These are phyloP conservation scores for Astrothelium macrocarpum DNA, from an alignment of 495 filamentous ascomycete species.

Conservation along the genomic window DNA sequence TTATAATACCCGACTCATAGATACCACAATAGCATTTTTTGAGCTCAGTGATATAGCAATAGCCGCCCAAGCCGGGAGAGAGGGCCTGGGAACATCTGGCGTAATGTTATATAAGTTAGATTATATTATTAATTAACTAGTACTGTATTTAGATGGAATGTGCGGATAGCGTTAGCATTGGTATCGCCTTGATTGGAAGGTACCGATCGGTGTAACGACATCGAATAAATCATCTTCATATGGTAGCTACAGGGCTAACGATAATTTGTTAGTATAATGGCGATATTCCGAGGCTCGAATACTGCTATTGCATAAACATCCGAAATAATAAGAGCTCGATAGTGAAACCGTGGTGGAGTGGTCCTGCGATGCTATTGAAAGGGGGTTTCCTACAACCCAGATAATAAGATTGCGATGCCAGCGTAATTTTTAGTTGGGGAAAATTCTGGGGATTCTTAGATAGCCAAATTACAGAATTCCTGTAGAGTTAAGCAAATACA, in stretches of 20 bases:
- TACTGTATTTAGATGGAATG: not conserved
- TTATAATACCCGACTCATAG: too few species aligned
- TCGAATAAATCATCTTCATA: not conserved
- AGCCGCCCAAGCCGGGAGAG: too few species aligned
- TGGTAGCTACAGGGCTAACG: not conserved
- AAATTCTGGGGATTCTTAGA: not conserved
- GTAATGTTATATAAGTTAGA: too few species aligned
- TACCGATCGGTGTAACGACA: not conserved
- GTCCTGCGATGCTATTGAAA: not conserved
- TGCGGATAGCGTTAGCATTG: not conserved
- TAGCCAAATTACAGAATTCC: not conserved
- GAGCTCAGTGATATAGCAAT: too few species aligned
- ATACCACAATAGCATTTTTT: too few species aligned
- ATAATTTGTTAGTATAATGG: not conserved
- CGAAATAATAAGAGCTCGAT: not conserved
- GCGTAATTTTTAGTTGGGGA: not conserved
- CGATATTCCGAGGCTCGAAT: not conserved
- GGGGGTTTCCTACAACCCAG: not conserved
- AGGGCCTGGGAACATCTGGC: too few species aligned
- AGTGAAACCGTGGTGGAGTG: not conserved
- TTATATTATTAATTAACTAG: too few species aligned
- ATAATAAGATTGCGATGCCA: not conserved
- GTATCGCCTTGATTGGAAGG: not conserved
- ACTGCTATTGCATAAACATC: not conserved
- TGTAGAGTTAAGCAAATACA: not conserved